Evolutionary conservation across 2,329 filamentous ascomycete genomes (phyloP), one percentile per base, ranked within the genome.

Genomic region (Colletotrichum tropicicola): DNA sequence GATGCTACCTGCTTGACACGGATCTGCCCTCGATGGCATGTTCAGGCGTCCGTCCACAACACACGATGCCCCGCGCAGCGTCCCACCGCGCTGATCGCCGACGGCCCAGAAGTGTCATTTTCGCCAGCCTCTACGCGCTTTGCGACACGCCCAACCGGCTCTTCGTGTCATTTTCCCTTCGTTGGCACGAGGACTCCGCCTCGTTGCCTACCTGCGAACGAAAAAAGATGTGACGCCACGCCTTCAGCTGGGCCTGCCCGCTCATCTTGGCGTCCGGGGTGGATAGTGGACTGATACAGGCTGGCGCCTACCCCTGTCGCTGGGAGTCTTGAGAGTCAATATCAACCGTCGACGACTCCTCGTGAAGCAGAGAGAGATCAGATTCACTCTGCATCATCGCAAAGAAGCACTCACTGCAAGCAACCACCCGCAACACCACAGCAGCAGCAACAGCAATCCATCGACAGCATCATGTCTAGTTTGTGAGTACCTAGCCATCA

Each of bases 401-500:
- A 48, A 10, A 39, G n/a, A 12, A 37, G 10, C 6, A 37, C 10
- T 48, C 21, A 27, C 21, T 37, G n/a, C 30, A n/a, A 39, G 37
- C 32, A 41, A 13, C 1, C 19, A 47, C n/a, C 23, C 43, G 21
- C 39, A 45, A 44, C 52, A 55, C 17, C 17, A 35, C 25, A n/a
- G n/a, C n/a, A 35, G 9, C 6, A 13, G 12, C 32, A 35, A 35
- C 32, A 35, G n/a, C 32, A n/a, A 35, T 35, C 32, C 32, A 15
- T 15, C 12, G 27, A 35, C 28, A 30, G 19, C 39, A 37, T 41
- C 47, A 55, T 60, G 51, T 49, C 60, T 51, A 43, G 27, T 53
- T 55, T 59, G 60, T 57, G 44, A 56, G 64, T 62, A n/a, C n/a
- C n/a, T n/a, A 21, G 44, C 23, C 47, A 35, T 19, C 25, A 17